phyloP scores from a whole-genome alignment of 2,329 filamentous ascomycete species.

The Hymenoscyphus occultus region DNA sequence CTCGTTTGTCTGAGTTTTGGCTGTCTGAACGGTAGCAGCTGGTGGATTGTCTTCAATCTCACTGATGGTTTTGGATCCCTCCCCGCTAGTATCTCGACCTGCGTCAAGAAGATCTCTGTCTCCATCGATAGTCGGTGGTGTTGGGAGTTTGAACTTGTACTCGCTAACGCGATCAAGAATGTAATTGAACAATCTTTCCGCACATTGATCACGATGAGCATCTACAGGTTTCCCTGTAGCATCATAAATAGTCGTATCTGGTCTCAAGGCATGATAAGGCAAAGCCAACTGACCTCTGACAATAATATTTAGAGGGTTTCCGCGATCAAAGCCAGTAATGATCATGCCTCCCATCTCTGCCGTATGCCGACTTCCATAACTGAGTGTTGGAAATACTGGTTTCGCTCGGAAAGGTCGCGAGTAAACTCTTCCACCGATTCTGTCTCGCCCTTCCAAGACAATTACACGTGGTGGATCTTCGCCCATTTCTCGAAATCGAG shows the following conservation, averaged over 20 bases:
- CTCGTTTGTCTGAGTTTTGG: slow-evolving; percentile 28
- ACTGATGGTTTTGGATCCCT: slow-evolving; percentile 68
- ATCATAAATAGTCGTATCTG: slow-evolving; percentile 88
- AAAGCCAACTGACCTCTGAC: slow-evolving; percentile 87
- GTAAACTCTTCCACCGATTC: slow-evolving; percentile 90
- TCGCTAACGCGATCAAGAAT: slow-evolving; percentile 87
- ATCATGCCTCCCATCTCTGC: slow-evolving; percentile 99
- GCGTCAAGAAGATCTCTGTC: slow-evolving; percentile 78
- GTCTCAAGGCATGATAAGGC: slow-evolving; percentile 75
- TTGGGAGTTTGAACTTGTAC: slow-evolving; percentile 76
- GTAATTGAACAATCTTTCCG: slow-evolving; percentile 92
- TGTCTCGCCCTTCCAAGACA: slow-evolving; percentile 79
- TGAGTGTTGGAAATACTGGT: slow-evolving; percentile 52
- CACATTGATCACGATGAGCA: slow-evolving; percentile 71
- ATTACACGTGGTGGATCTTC: slow-evolving; percentile 72
- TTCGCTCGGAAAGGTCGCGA: slow-evolving; percentile 65
- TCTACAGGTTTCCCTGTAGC: slow-evolving; percentile 75
- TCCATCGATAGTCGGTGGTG: slow-evolving; percentile 72
- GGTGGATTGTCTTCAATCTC: slow-evolving; percentile 68
- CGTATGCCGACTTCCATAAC: slow-evolving; percentile 65
- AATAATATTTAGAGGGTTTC: slow-evolving; percentile 89
- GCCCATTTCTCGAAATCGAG: slow-evolving; percentile 60
- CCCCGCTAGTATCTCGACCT: slow-evolving; percentile 72
- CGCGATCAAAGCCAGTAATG: slow-evolving; percentile 92
- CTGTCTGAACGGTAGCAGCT: slow-evolving; percentile 39